Conservation (phyloP, 2,329 filamentous ascomycete species). For the Colletotrichum chrysophilum region DNA sequence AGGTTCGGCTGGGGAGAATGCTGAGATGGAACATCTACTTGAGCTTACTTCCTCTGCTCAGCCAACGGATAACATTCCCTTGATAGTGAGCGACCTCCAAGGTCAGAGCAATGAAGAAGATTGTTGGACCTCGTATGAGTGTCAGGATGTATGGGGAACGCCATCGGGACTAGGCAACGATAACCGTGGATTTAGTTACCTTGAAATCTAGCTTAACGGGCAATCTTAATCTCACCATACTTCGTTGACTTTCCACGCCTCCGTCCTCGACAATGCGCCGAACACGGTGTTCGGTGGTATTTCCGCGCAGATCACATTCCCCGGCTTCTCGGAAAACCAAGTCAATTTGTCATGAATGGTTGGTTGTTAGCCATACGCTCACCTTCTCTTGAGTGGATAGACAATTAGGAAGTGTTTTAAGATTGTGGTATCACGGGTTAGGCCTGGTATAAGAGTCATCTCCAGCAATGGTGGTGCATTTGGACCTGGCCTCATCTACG, state of each 20-base stretch:
- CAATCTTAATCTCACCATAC: not conserved
- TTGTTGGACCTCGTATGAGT: not conserved
- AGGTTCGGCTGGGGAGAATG: not conserved
- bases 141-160: not conserved
- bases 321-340: not conserved
- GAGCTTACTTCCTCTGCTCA: not conserved
- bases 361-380: not conserved
- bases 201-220: not conserved
- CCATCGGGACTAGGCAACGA: not conserved
- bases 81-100: not conserved
- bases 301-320: not conserved
- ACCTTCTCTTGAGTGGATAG: not conserved
- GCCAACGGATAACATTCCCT: not conserved
- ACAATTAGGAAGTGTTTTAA: not conserved
- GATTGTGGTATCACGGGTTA: not conserved
- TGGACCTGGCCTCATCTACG: not conserved
- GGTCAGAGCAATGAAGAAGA: not conserved
- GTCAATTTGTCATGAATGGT: not conserved
- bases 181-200: not conserved
- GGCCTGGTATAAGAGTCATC: not conserved
- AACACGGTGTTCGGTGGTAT: not conserved
- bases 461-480: not conserved
- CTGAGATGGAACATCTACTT: not conserved
- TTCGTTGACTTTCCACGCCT: not conserved
- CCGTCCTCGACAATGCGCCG: not conserved